Base-by-base conservation (phyloP, 2,329 filamentous ascomycete species). In the Diaporthe vaccinii region DNA sequence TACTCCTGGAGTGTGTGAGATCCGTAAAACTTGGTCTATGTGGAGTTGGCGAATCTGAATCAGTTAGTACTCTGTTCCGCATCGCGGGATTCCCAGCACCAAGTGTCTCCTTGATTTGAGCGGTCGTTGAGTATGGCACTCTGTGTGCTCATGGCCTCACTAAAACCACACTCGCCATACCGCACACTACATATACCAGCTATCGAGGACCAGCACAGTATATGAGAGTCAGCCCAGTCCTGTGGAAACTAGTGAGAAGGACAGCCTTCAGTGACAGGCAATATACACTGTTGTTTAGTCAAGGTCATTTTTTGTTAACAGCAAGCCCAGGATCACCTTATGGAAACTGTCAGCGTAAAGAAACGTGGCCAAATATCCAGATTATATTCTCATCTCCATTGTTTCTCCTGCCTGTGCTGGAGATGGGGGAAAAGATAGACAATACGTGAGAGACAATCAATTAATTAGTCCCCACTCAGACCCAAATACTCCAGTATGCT, bases 401-500 rank as follows among this genome's bases (percentile, higher is more conserved):
- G 17, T 12, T 9, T 3, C 46, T 20, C 15, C 28, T 46, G 7
- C 8, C 6, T 34, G 28, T 49, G 41, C 46, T 7, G 3, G 15
- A 25, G 8, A 22, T 10, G 2, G 31, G 3, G n/a, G n/a, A 51
- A 51, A 51, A 17, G 17, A 25, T 2, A 53, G 31, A 17, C 25
- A 51, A n/a, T 4, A 49, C 6, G 31, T 53, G 31, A 12, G 22
- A 55, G 49, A 69, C 46, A 36, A 41, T 69, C 31, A 41, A 31
- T 55, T 41, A 53, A 28, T 55, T 41, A 41, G 49, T 69, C 49
- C 34, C 46, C 49, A 31, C 34, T 25, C 31, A 41, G 25, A 41
- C 34, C 31, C 20, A 53, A 17, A 14, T 69, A 69, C 65, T 69
- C 65, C 65, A 39, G 10, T 69, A 69, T 69, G 34, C 65, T 69